These are phyloP conservation scores for Dryadomyces quercivorus DNA, from an alignment of 2,329 filamentous ascomycete species.

Conservation along the genomic window DNA sequence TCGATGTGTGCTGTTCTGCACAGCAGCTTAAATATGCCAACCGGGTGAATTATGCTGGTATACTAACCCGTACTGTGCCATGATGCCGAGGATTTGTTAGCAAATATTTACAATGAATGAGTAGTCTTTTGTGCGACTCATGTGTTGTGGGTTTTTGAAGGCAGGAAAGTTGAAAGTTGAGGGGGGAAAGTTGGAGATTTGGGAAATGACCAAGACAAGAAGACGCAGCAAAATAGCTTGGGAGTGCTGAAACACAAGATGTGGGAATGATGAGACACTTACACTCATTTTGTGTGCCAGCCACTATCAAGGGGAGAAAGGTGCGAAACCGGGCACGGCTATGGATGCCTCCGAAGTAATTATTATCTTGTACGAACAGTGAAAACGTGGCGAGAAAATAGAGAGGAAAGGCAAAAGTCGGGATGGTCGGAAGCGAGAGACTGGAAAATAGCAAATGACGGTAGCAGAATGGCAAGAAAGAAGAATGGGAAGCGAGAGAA, in stretches of 20 bases:
- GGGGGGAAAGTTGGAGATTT: neutral
- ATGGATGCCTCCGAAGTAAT: neutral
- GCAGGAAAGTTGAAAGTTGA: neutral
- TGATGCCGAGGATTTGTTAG: constrained; percentile 17
- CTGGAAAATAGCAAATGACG: neutral
- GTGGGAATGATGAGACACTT: constrained; percentile 21
- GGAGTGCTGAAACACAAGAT: neutral
- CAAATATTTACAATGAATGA: constrained; percentile 3
- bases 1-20: too few species aligned
- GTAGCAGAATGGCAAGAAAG: neutral
- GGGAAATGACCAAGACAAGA: neutral
- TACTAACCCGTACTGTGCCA: constrained; percentile 44
- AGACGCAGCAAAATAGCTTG: neutral
- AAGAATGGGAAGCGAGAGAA: neutral
- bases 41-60: neutral
- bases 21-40: neutral
- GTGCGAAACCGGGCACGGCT: neutral
- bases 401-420: neutral
- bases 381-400: neutral
- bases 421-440: neutral
- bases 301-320: neutral
- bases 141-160: neutral
- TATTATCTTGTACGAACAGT: neutral
- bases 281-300: constrained; percentile 32
- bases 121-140: too few species aligned